Evolutionary conservation across 2,329 filamentous ascomycete species (phyloP), one percentile per base, ranked within the genome.

Genomic region (Paecilomyces variotii): DNA sequence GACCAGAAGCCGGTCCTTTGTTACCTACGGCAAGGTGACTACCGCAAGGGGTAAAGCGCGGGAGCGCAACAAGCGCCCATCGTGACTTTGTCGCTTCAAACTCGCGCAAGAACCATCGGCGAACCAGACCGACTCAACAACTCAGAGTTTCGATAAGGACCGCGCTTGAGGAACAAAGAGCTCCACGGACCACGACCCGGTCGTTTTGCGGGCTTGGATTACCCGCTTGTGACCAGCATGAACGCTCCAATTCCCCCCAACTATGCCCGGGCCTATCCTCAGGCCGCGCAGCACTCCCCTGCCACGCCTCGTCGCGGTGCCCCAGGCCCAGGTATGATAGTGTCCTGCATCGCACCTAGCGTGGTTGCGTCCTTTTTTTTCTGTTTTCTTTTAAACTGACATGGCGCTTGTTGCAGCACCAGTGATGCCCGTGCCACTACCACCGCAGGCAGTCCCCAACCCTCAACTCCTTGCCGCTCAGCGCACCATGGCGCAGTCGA

Each of bases 191-290:
- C 35, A 50, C 26, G 26, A 12, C 28, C 19, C 25, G 24, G 51
- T 56, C 56, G n/a, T 49, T 19, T 57, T 6, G 49, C 50, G 56
- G 27, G 24, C 34, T 56, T 56, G 39, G 27, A 57, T 58, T 58
- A 19, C 45, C 53, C 54, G 59, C 64, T 58, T 55, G 59, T 61
- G 63, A 26, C 54, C 56, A 53, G 28, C 50, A 75, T 74, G 69
- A 74, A 75, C 63, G 68, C 72, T 62, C 70, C 72, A 60, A 73
- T 77, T 68, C 74, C 74, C 64, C 72, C 73, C 57, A 74, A 71
- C 67, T 77, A 74, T 63, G 66, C 68, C 57, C 74, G 75, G 68
- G 72, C 72, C 58, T 76, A 73, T 59, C 72, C 74, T 57, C 71
- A 69, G 60, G 66, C 68, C 63, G 66, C 68, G 55, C 74, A 76